Percentiles rank a stretch among this genome's conserved stretches.
phyloP scores from a whole-genome alignment of 192 early-diverging fungal genomes.

The Podila horticola region DNA sequence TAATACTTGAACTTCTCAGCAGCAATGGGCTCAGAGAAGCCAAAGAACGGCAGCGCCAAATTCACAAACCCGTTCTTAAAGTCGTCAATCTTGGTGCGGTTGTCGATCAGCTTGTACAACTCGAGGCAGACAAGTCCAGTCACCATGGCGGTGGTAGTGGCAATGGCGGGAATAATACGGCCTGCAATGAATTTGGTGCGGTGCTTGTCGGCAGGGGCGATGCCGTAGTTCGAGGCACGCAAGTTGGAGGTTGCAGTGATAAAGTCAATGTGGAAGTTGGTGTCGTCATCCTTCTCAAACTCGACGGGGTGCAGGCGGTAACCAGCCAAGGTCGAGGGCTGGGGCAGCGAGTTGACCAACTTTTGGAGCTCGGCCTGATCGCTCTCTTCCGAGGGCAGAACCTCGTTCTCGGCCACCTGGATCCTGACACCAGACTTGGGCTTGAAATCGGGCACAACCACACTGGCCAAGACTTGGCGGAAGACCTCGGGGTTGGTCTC shows the following conservation, averaged over 20 bases:
- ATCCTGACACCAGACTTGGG: slow-evolving; percentile 97
- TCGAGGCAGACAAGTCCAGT: slow-evolving; percentile 98
- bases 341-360: slow-evolving; percentile 76
- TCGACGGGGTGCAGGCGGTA: slow-evolving; percentile 90
- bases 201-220: slow-evolving; percentile 77
- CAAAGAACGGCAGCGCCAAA: slow-evolving; percentile 98
- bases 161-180: slow-evolving; percentile 92
- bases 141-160: slow-evolving; percentile 95
- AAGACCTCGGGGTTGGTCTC: slow-evolving; percentile 80
- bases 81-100: slow-evolving; percentile 85
- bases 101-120: slow-evolving; percentile 93
- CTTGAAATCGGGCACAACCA: slow-evolving; percentile 83
- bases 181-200: slow-evolving; percentile 92
- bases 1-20: slow-evolving; percentile 90
- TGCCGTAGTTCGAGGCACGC: slow-evolving; percentile 86
- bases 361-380: slow-evolving; percentile 72
- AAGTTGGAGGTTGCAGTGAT: slow-evolving; percentile 98
- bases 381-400: slow-evolving; percentile 54
- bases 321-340: slow-evolving; percentile 82
- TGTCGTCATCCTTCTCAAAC: slow-evolving; percentile 99
- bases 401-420: slow-evolving; percentile 92
- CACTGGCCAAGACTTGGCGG: slow-evolving; percentile 62
- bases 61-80: slow-evolving; percentile 99
- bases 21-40: slow-evolving; percentile 98
- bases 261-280: slow-evolving; percentile 99